phyloP scores from a whole-genome alignment of 495 filamentous ascomycete genomes.

The Wilcoxina mikolae region DNA sequence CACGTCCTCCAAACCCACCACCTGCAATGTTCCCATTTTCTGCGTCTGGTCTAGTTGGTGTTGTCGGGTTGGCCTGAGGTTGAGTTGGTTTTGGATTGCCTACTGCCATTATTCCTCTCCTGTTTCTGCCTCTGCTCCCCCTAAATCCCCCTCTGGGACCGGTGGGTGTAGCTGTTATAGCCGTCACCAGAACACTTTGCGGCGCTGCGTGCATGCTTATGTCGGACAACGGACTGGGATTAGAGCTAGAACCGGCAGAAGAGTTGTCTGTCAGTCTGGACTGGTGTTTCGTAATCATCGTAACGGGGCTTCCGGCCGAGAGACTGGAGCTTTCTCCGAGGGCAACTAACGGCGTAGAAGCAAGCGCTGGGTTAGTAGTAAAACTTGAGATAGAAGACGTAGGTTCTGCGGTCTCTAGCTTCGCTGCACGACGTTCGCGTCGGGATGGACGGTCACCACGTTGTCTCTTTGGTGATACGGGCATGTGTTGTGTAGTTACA shows the following conservation, averaged over 20 bases:
- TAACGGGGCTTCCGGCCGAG: constrained; percentile 8
- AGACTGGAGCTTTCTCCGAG: constrained; percentile 28
- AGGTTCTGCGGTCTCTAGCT: constrained; percentile 22
- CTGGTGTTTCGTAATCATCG: constrained; percentile 18
- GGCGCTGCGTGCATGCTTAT: constrained; percentile 18
- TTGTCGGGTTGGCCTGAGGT: constrained; percentile 11
- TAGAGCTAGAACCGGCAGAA: not conserved
- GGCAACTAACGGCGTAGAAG: constrained; percentile 30
- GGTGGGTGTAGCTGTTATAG: constrained; percentile 13
- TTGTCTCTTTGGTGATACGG: constrained; percentile 16
- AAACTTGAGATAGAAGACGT: constrained; percentile 20
- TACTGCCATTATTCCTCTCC: not conserved
- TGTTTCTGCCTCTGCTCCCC: not conserved
- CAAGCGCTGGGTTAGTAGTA: not conserved
- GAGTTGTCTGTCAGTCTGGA: not conserved
- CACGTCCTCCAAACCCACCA: constrained; percentile 12
- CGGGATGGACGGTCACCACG: constrained; percentile 16
- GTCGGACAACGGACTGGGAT: not conserved
- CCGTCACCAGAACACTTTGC: constrained; percentile 18
- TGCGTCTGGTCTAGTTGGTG: constrained; percentile 24
- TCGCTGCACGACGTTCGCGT: constrained; percentile 16
- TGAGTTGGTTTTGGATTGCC: not conserved
- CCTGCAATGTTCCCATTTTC: not conserved
- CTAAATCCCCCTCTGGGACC: constrained; percentile 1
- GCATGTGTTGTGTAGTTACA: constrained; percentile 18